Evolutionary conservation across 768 basidiomycete species (phyloP), one percentile per base, ranked within the genome.

Genomic region (Rhizopogon rudus): DNA sequence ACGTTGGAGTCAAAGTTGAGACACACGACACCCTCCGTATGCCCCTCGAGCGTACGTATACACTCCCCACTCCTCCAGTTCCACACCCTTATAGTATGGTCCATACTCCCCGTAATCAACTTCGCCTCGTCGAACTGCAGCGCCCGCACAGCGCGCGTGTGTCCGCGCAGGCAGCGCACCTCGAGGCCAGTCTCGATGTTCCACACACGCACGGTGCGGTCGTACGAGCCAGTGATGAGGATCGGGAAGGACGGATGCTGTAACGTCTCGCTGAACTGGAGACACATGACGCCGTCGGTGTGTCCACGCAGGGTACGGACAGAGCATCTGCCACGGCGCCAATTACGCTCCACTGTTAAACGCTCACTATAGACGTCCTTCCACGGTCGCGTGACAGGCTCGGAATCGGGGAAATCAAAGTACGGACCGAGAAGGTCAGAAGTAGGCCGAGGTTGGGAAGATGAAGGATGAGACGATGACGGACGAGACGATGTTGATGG

Each of bases 291-390:
- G 58, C 94, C 92, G 64, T 98, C 92, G 6, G 91, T 88, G 72
- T 99, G 97, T 6, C 97, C 97, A 62, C 88, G 86, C 53, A 98
- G 77, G 0, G 87, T 91, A 45, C 88, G 88, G 39, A 88, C 87
- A 5, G 80, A 86, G 71, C 87, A 96, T 33, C 92, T 84, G 9
- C 96, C 96, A 44, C 92, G 86, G 17, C 96, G 83, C 97, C 97
- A 99, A 70, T 99, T 99, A 46, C 94, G 84, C 72, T 98, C 97
- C 43, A 99, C 83, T 17, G 87, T 86, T 70, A 98, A 84, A n/a
- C 97, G 87, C 69, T 99, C 97, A 66, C 90, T 92, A 71, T 98
- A 99, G 17, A 99, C 96, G 60, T 91, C 87, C 69, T 99, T 99
- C 97, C 97, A 99, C 0, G 96, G 97, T 43, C 94, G 84, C 14